These are phyloP conservation scores for Hemerocallis citrina DNA, from an alignment of 106 monocot species.

Conservation along the genomic window DNA sequence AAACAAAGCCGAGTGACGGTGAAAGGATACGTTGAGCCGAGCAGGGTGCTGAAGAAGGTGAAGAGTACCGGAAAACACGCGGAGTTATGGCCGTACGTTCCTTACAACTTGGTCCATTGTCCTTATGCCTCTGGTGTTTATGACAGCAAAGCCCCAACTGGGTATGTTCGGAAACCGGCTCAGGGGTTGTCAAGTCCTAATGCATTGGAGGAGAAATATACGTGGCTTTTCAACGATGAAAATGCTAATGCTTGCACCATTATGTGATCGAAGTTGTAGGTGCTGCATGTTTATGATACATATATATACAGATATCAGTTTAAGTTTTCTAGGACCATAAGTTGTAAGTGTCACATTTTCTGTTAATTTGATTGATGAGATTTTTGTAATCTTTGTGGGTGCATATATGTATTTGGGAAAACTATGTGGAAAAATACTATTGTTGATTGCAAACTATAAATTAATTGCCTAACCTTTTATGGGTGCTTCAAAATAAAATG, in stretches of 20 bases:
- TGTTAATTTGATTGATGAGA: too few species aligned
- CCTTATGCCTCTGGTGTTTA: conserved; percentile 47
- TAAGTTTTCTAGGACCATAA: too few species aligned
- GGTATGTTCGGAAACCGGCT: conserved; percentile 43
- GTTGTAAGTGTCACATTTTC: too few species aligned
- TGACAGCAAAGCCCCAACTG: conserved; percentile 53
- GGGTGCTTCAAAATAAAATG: too few species aligned
- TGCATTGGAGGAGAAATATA: conserved; percentile 14
- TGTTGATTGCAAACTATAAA: too few species aligned
- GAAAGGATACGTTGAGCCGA: conserved; percentile 39
- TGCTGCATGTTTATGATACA: too few species aligned
- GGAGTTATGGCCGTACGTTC: conserved; percentile 55
- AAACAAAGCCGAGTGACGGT: conserved; percentile 47
- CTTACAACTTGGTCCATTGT: conserved; percentile 33
- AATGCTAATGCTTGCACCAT: conserved; percentile 53
- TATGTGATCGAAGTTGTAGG: too few species aligned
- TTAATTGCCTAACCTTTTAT: too few species aligned
- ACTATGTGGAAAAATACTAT: too few species aligned
- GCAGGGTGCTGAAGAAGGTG: conserved; percentile 27
- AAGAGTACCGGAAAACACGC: conserved; percentile 42
- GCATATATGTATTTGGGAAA: too few species aligned
- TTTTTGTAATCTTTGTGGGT: too few species aligned
- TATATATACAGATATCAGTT: too few species aligned
- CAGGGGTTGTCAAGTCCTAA: conserved; percentile 25
- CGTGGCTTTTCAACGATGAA: conserved; percentile 50